phyloP scores from a whole-genome alignment of 2,329 filamentous ascomycete genomes.

The Aspergillus clavatus region DNA sequence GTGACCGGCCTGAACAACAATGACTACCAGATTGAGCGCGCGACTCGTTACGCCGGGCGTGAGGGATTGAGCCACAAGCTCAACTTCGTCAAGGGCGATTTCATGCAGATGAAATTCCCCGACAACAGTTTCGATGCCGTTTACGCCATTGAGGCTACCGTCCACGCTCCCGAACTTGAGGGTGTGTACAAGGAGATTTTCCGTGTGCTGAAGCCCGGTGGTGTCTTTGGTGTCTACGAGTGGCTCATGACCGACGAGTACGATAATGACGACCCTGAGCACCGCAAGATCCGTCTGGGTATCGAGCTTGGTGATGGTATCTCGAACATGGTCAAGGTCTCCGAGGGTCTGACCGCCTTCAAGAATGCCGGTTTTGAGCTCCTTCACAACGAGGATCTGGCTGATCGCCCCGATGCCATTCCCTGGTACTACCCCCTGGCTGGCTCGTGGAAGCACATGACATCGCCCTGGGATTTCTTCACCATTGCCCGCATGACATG shows the following conservation, averaged over 20 bases:
- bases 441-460: constrained; percentile 78
- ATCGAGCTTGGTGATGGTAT: constrained; percentile 97
- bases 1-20: constrained; percentile 97
- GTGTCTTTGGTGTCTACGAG: constrained; percentile 94
- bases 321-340: constrained; percentile 90
- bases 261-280: constrained; percentile 79
- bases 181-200: constrained; percentile 93
- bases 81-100: constrained; percentile 88
- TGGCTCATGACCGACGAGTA: constrained; percentile 98
- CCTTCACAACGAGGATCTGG: constrained; percentile 79
- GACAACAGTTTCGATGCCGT: constrained; percentile 91
- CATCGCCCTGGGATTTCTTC: constrained; percentile 71
- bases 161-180: constrained; percentile 84
- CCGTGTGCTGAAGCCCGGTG: constrained; percentile 92
- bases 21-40: constrained; percentile 96
- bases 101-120: constrained; percentile 98
- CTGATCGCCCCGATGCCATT: constrained; percentile 65
- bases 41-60: constrained; percentile 76
- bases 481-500: constrained; percentile 87
- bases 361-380: constrained; percentile 82
- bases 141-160: constrained; percentile 95
- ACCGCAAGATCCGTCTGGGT: constrained; percentile 84
- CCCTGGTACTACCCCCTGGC: constrained; percentile 95
- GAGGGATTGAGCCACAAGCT: constrained; percentile 77
- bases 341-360: constrained; percentile 76